Base-by-base conservation (phyloP, 2,329 filamentous ascomycete species). In the Trichoderma polysporum region DNA sequence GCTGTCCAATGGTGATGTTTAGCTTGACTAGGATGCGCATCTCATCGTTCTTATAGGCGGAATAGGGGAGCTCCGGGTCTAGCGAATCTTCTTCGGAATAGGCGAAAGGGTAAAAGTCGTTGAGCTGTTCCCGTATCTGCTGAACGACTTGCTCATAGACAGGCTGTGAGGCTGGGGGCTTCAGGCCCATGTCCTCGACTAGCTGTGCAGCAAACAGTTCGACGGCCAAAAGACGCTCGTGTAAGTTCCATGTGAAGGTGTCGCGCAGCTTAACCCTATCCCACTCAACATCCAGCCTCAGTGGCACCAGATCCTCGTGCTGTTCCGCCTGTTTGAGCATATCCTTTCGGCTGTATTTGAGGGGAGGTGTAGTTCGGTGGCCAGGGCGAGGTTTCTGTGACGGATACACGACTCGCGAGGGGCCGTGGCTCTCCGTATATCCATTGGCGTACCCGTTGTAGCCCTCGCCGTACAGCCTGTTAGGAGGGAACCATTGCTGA, bases 241-340 rank as follows among this genome's bases (percentile, higher is more conserved):
- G 92, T 39, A 98, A 84, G 78, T 99, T 99, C 94, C 94, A 99
- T 3, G 95, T 98, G 72, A 99, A 97, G 0, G 95, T 98, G 78
- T 99, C 95, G 77, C 95, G 91, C 68, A 99, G 84, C 79, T 95
- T 95, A 73, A 98, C 88, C 81, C 97, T 97, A 71, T 98, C 94
- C 86, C 92, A 91, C 74, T 99, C 95, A 58, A 98, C 92, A 73
- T 99, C 95, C 64, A 99, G 81, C 56, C 95, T 88, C 71, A 99
- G 86, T 2, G 95, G 95, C 1, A 98, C 92, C 63, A 99, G 82
- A 75, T 97, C 93, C 77, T 99, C 95, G 62, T 92, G 85, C 75
- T 94, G 91, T 72, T 98, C 94, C 27, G 92, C 93, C 80, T 98
- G 95, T 71, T 89, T 87, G 69, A 88, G 86, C 82, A 94, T 86